Base-by-base conservation (phyloP, 257 asterid genomes). In the Plantago ovata region DNA sequence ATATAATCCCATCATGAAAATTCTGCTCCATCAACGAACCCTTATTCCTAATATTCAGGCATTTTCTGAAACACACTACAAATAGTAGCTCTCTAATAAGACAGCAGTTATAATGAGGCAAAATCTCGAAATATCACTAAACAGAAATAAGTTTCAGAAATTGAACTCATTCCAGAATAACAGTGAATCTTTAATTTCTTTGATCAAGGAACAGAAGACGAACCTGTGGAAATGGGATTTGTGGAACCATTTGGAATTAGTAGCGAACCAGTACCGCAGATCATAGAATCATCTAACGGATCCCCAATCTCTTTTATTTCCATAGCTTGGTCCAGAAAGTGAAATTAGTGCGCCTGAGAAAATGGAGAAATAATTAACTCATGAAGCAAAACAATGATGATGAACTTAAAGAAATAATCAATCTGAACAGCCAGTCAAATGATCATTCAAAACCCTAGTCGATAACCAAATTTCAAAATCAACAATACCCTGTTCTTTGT, bases 191-290 rank as follows among this genome's bases (percentile, higher is more conserved):
- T 5, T 44, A 16, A 0, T 12, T 21, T 50, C 42, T 47, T 15
- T 21, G 14, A 19, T 40, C 1, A 21, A 10, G 67, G 33, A 14
- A 47, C 19, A 42, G 49, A 52, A 39, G 8, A 59, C 81, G 48
- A 56, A 93, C 99, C 96, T 69, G 77, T 32, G 63, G 84, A 79
- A 58, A 44, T 62, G 58, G 85, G 70, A 59, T 47, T 74, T 3
- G 66, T 32, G 67, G 86, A 77, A 39, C 99, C 99, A 45, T 50
- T 70, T 0, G 72, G 81, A 53, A 89, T 79, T 16, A 93, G 56
- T 60, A 65, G 76, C 10, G 97, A 83, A 56, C 81, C 81, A 40
- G 80, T 64, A 67, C 81, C 89, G 51, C 96, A 89, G 57, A 86
- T 76, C 96, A 89, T 89, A 6, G 77, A 70, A 69, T 87, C 94